Base-by-base conservation (phyloP, 2,329 filamentous ascomycete species). In the Bisporella sp. region DNA sequence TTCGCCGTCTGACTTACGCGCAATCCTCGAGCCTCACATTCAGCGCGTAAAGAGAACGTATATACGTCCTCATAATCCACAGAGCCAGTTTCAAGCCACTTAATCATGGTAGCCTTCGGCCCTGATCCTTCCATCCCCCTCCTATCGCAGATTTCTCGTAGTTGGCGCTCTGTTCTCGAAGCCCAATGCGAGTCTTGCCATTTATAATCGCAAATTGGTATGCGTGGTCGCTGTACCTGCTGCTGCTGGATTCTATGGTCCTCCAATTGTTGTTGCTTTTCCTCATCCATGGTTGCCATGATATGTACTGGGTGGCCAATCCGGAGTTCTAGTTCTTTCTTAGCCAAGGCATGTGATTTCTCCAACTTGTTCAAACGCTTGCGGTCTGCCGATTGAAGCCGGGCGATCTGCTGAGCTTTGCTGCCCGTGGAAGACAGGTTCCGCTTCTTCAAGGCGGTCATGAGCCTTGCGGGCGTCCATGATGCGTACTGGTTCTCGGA, bases 131-230 rank as follows among this genome's bases (percentile, higher is more conserved):
- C 50, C 56, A 56, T 58, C 9, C 45, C 53, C 30, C 53, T 49
- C 6, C 53, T 35, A 1, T 1, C 1, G 44, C 52, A 57, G 4
- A 59, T 58, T 6, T 54, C 51, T 0, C 2, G 6, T 12, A 61
- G 31, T 21, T 62, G 47, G 2, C 48, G 40, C 32, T 54, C 43
- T 3, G 45, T 53, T 31, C 41, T 52, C 5, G 31, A 41, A 1
- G 58, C 57, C 59, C 59, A 61, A 7, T 54, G 57, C 0, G 57
- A 60, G 8, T 55, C 37, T 11, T 53, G 54, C 53, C 54, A 57
- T 32, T 59, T 41, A 33, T 57, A 61, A 13, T 54, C 48, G 28
- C 55, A 58, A 1, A 49, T 13, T 1, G 47, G 45, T 13, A 28
- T 32, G 11, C 31, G 7, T 28, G 45, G 21, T 21, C 28, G 21